Conservation (phyloP, 1,139 yeast species). For the Chernovozyma aurita region DNA sequence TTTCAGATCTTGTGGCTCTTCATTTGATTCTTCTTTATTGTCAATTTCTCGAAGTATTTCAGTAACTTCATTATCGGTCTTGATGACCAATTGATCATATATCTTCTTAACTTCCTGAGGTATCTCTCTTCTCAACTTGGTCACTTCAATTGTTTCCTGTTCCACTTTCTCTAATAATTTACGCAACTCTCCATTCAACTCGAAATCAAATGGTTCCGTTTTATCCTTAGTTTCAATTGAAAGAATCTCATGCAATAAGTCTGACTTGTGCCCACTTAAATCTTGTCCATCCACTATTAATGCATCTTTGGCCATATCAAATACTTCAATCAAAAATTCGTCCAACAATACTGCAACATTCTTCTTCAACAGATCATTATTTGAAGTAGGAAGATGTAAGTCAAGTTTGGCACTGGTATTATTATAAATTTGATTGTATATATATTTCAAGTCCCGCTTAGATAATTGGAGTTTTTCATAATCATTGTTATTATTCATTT, state of each 20-base stretch:
- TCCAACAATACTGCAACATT: constrained; percentile 42
- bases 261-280: constrained; percentile 13
- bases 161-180: constrained; percentile 53
- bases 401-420: constrained; percentile 41
- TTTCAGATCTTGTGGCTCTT: constrained; percentile 11
- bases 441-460: constrained; percentile 44
- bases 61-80: constrained; percentile 32
- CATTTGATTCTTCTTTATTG: constrained; percentile 8
- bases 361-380: constrained; percentile 41
- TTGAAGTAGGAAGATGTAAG: constrained; percentile 43
- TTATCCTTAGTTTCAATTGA: constrained; percentile 32
- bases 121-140: constrained; percentile 48
- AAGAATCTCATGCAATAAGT: constrained; percentile 20
- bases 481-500: constrained; percentile 19
- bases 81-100: constrained; percentile 24
- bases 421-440: constrained; percentile 40
- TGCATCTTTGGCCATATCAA: constrained; percentile 49
- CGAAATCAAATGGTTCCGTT: constrained; percentile 62
- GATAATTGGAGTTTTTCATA: constrained; percentile 43
- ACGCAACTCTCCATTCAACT: constrained; percentile 50
- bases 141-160: constrained; percentile 49
- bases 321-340: constrained; percentile 41
- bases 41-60: constrained; percentile 15
- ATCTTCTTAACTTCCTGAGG: constrained; percentile 34
- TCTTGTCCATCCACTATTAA: constrained; percentile 47